Percentiles rank a stretch among this genome's conserved stretches.
These are phyloP conservation scores for Pharus latifolius DNA, from an alignment of 176 grass and related monocot species.

Conservation along the genomic window DNA sequence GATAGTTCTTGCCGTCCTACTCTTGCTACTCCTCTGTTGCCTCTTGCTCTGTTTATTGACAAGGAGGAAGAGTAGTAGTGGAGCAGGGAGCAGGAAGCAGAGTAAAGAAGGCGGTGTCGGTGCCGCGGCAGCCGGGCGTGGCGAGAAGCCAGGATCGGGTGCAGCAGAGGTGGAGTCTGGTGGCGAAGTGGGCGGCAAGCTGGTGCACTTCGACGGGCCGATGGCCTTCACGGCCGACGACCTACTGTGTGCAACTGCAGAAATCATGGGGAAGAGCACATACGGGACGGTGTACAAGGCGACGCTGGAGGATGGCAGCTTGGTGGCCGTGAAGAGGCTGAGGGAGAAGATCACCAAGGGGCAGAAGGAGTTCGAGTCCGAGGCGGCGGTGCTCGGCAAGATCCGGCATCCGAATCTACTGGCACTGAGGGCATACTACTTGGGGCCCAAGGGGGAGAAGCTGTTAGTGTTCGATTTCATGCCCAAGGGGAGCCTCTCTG, in stretches of 20 bases:
- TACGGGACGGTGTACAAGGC: conserved; percentile 70
- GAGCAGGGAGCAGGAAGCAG: conserved; percentile 17
- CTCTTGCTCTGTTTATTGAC: conserved; percentile 53
- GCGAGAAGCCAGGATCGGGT: conserved; percentile 26
- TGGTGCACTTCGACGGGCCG: conserved; percentile 65
- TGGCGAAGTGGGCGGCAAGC: conserved; percentile 55
- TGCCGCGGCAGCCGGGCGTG: neutral
- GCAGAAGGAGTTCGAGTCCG: conserved; percentile 58
- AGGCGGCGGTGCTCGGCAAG: conserved; percentile 44
- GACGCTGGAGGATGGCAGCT: conserved; percentile 56
- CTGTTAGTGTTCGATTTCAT: conserved; percentile 64
- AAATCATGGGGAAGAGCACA: conserved; percentile 74
- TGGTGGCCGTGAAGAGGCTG: conserved; percentile 58
- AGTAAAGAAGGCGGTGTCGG: neutral
- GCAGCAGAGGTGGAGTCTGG: conserved; percentile 31
- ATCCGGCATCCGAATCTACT: conserved; percentile 47
- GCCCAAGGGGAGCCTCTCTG: conserved; percentile 50
- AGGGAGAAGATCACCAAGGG: conserved; percentile 77
- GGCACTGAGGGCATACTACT: conserved; percentile 45
- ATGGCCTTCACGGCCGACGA: conserved; percentile 71
- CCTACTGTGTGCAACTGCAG: conserved; percentile 54
- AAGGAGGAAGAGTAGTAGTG: conserved; percentile 5
- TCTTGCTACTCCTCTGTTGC: conserved; percentile 62
- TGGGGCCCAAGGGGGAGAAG: conserved; percentile 73
- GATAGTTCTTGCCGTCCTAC: conserved; percentile 8